Percentiles rank a stretch among this genome's conserved stretches.
phyloP scores from a whole-genome alignment of 257 asterid genomes.

The Misopates orontium region DNA sequence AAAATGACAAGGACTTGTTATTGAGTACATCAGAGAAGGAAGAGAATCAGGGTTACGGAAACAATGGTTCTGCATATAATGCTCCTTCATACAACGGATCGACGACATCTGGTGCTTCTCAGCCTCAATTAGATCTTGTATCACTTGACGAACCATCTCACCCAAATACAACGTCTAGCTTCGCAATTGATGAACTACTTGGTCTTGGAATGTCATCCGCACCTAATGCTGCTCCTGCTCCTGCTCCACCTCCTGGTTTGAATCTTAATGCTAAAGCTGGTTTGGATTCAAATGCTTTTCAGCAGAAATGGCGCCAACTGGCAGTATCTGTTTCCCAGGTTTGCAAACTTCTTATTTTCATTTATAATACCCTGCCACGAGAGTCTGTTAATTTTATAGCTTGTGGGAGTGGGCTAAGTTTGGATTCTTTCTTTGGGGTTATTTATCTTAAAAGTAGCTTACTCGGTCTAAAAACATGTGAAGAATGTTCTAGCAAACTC shows the following conservation, averaged over 20 bases:
- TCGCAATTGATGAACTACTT: slow-evolving; percentile 84
- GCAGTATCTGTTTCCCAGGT: slow-evolving; percentile 76
- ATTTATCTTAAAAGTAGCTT: neutral
- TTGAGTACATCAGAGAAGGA: slow-evolving; percentile 81
- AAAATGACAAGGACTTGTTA: slow-evolving; percentile 86
- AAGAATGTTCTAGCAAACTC: neutral
- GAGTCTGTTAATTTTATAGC: neutral
- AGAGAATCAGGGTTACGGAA: slow-evolving; percentile 56
- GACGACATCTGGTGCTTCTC: slow-evolving; percentile 38
- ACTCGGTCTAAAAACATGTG: neutral
- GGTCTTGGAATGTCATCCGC: slow-evolving; percentile 71
- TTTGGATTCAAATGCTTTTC: slow-evolving; percentile 71
- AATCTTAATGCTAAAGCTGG: slow-evolving; percentile 72
- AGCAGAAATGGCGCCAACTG: slow-evolving; percentile 96
- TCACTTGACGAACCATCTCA: slow-evolving; percentile 66
- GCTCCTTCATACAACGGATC: slow-evolving; percentile 71
- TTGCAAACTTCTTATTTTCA: slow-evolving; percentile 20
- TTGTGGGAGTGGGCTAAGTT: too few species aligned
- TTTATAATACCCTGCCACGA: neutral
- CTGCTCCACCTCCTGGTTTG: slow-evolving; percentile 56
- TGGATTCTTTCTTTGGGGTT: neutral
- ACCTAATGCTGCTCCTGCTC: slow-evolving; percentile 48
- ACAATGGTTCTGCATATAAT: slow-evolving; percentile 70
- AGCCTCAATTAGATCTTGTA: slow-evolving; percentile 64
- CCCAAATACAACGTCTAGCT: slow-evolving; percentile 42